Percentiles rank a stretch among this genome's conserved stretches.
Conservation (phyloP, 2,329 filamentous ascomycete genomes). For the Podosphaera fusca region DNA sequence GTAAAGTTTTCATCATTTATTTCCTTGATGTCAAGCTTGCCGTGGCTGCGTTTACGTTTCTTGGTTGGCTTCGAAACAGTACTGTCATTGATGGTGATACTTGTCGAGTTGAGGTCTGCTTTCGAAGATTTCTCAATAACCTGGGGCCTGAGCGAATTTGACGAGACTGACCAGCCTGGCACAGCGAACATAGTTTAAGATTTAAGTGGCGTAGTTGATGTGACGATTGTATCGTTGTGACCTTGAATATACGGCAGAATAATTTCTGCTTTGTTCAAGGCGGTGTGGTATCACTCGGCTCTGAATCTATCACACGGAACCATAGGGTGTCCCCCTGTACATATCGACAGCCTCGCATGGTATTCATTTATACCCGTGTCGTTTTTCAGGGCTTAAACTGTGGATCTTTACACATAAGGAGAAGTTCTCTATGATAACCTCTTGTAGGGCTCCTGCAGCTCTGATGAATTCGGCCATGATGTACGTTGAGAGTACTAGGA, state of each 20-base stretch:
- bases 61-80: slow-evolving; percentile 17
- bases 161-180: slow-evolving; percentile 70
- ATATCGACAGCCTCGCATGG: too few relatives aligned
- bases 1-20: slow-evolving; percentile 51
- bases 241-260: not conserved
- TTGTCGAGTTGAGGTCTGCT: slow-evolving; percentile 7
- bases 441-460: too few relatives aligned
- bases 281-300: too few relatives aligned
- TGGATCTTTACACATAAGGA: too few relatives aligned
- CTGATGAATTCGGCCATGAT: too few relatives aligned
- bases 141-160: slow-evolving; percentile 49
- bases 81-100: slow-evolving; percentile 2
- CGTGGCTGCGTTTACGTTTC: slow-evolving; percentile 26
- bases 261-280: too few relatives aligned
- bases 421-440: too few relatives aligned
- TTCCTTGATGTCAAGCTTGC: slow-evolving; percentile 28
- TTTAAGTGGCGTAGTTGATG: not conserved
- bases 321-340: too few relatives aligned
- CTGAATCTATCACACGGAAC: too few relatives aligned
- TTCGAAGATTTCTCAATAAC: slow-evolving; percentile 6
- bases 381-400: too few relatives aligned
- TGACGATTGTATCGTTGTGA: not conserved
- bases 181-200: slow-evolving; percentile 57
- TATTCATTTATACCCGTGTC: too few relatives aligned
- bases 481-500: too few relatives aligned